A percentile compares a stretch with the other conserved stretches of the same genome.
phyloP scores from a whole-genome alignment of 108 stramenopile genomes.

The Craspedostauros australis region DNA sequence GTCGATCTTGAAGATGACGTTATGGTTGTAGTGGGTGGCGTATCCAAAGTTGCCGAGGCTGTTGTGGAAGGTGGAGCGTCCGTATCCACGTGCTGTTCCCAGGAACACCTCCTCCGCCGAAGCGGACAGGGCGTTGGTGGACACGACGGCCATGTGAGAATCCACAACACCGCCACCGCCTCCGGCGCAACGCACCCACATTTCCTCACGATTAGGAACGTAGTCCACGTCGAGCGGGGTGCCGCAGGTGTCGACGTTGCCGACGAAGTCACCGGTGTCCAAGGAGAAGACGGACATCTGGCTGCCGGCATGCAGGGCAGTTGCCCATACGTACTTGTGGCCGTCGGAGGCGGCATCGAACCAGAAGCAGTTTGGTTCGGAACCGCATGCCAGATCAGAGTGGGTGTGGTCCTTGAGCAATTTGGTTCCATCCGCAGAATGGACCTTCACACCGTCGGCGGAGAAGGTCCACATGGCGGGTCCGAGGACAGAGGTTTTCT shows the following conservation, averaged over 20 bases:
- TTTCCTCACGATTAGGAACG: constrained; percentile 15
- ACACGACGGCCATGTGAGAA: constrained; percentile 9
- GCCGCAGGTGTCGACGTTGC: constrained; percentile 9
- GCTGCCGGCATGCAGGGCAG: background rate
- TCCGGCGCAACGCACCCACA: constrained; percentile 15
- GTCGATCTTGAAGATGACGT: constrained; percentile 9
- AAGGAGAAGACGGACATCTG: constrained; percentile 1
- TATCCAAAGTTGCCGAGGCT: constrained; percentile 11
- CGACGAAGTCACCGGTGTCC: constrained; percentile 11
- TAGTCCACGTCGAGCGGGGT: constrained; percentile 13
- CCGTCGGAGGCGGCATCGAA: constrained; percentile 7
- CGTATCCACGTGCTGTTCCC: background rate
- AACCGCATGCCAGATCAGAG: background rate
- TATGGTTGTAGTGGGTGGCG: background rate
- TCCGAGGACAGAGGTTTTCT: background rate
- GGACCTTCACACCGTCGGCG: background rate
- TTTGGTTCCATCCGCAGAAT: background rate
- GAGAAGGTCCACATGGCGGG: background rate
- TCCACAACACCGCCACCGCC: background rate
- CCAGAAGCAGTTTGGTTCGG: background rate
- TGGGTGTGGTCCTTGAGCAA: background rate
- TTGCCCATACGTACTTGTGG: constrained; percentile 10
- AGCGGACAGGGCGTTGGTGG: constrained; percentile 1
- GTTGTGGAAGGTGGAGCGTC: background rate
- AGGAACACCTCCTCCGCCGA: background rate